These are phyloP conservation scores for Euclidium syriacum DNA, from an alignment of 345 rosid genomes.

Conservation along the genomic window DNA sequence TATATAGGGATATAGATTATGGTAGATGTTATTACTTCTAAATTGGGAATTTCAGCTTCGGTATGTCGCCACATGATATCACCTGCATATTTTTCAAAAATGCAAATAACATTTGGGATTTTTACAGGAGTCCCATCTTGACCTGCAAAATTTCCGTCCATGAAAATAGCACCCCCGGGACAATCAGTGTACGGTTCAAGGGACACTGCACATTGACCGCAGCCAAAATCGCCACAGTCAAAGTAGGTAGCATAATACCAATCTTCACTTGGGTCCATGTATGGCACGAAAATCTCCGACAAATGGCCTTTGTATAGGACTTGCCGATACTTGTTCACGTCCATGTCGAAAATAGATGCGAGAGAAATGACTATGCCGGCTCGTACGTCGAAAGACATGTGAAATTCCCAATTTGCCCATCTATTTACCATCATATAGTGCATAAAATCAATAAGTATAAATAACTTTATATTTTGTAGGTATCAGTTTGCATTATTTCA, in stretches of 20 bases:
- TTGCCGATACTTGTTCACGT: conserved; percentile 31
- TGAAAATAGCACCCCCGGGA: conserved; percentile 42
- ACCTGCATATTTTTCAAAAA: conserved; percentile 55
- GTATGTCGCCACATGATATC: conserved; percentile 37
- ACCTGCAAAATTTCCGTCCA: conserved; percentile 40
- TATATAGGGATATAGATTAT: background rate
- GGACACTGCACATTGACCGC: conserved; percentile 39
- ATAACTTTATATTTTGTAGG: background rate
- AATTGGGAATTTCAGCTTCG: conserved; percentile 21
- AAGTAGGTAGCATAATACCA: conserved; percentile 40
- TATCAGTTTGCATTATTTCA: background rate
- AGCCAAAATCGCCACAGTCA: conserved; percentile 48
- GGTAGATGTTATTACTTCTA: background rate
- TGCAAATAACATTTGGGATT: conserved; percentile 35
- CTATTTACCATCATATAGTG: conserved; percentile 14
- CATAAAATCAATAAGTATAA: background rate
- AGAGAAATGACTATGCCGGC: conserved; percentile 44
- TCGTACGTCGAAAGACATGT: conserved; percentile 45
- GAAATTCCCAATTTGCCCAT: conserved; percentile 57
- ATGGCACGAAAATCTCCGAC: conserved; percentile 56
- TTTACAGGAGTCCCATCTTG: conserved; percentile 38
- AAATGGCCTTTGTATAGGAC: conserved; percentile 46
- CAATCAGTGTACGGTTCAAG: conserved; percentile 45
- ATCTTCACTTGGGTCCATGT: conserved; percentile 42
- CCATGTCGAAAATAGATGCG: conserved; percentile 46